Conservation (phyloP, 2,329 filamentous ascomycete species). For the Alternaria solani region DNA sequence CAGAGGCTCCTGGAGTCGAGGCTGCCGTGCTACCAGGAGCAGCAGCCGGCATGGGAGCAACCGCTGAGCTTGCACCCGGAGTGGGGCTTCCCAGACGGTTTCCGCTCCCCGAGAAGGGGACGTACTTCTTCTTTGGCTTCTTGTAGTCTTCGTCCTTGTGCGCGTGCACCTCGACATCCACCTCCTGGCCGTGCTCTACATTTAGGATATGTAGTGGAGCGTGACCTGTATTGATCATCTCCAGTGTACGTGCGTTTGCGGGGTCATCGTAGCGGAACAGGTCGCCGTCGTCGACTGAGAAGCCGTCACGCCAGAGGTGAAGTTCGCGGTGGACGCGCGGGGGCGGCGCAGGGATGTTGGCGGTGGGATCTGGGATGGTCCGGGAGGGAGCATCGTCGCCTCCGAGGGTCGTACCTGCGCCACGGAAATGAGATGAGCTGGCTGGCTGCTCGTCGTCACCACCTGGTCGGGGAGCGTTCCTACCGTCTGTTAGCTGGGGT, state of each 20-base stretch:
- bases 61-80: conserved; percentile 62
- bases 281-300: conserved; percentile 83
- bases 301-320: conserved; percentile 84
- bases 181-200: conserved; percentile 75
- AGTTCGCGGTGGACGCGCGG: conserved; percentile 72
- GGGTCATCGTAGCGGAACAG: conserved; percentile 82
- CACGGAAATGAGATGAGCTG: conserved; percentile 67
- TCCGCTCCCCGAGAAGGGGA: conserved; percentile 75
- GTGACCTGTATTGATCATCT: conserved; percentile 78
- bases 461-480: conserved; percentile 68
- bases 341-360: conserved; percentile 47
- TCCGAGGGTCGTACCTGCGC: conserved; percentile 77
- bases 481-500: conserved; percentile 47
- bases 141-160: conserved; percentile 79
- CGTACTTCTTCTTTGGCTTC: conserved; percentile 76
- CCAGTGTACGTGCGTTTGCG: conserved; percentile 72
- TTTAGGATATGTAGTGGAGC: conserved; percentile 82
- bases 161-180: conserved; percentile 78
- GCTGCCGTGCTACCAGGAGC: conserved; percentile 41
- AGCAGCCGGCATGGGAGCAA: conserved; percentile 45
- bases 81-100: conserved; percentile 80
- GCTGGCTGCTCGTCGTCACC: conserved; percentile 59
- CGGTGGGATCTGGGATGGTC: conserved; percentile 68
- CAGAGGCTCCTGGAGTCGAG: conserved; percentile 43
- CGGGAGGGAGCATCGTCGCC: conserved; percentile 78